Conservation (phyloP, 108 stramenopile genomes). For the Cyclotella baltica region DNA sequence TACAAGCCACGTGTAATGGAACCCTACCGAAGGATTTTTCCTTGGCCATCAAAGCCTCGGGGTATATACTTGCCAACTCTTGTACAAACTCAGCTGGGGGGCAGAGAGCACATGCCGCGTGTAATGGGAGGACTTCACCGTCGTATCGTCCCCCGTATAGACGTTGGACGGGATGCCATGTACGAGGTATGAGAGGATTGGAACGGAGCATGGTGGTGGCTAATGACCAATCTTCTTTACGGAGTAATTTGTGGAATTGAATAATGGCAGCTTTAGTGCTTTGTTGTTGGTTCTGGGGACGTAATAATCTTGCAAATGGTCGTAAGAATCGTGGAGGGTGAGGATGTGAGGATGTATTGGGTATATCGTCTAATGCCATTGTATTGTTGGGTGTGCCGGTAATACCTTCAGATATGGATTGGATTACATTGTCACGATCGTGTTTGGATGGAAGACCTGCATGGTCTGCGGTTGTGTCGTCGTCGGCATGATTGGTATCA, state of each 20-base stretch:
- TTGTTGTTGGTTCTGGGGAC: background rate
- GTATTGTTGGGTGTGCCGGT: constrained; percentile 16
- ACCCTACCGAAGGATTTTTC: constrained; percentile 47
- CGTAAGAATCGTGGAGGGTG: background rate
- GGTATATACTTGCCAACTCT: constrained; percentile 20
- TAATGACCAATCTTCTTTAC: constrained; percentile 52
- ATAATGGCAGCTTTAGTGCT: constrained; percentile 4
- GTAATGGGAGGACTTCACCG: constrained; percentile 40
- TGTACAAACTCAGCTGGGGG: constrained; percentile 42
- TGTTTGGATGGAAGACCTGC: constrained; percentile 10
- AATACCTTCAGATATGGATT: constrained; percentile 46
- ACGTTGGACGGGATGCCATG: constrained; percentile 38
- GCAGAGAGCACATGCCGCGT: constrained; percentile 37
- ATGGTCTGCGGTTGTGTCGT: background rate
- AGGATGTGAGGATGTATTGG: background rate
- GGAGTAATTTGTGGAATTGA: constrained; percentile 33
- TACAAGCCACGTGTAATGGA: constrained; percentile 47
- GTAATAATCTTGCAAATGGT: constrained; percentile 10
- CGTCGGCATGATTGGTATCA: background rate
- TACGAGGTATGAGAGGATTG: constrained; percentile 33
- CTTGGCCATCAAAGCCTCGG: constrained; percentile 36
- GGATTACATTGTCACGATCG: constrained; percentile 27
- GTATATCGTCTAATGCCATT: background rate
- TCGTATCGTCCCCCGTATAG: constrained; percentile 43
- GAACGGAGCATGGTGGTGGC: constrained; percentile 32